Evolutionary conservation across 1,284 basidiomycete species (phyloP).

Genomic region (Austropuccinia psidii): DNA sequence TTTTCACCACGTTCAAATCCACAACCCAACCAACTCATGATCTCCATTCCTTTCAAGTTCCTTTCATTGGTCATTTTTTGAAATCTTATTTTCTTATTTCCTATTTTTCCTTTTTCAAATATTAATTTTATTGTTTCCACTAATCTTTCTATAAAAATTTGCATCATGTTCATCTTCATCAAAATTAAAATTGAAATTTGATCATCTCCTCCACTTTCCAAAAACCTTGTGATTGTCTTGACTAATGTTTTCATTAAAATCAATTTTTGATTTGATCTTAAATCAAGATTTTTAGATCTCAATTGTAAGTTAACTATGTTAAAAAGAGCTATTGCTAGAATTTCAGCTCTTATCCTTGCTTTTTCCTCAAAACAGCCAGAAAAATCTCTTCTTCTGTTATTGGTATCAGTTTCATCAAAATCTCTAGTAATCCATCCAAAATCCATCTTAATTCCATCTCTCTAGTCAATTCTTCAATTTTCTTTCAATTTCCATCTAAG

Average conservation of each 20-base stretch:
- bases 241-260: constrained; percentile 5
- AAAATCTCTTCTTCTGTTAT: constrained; percentile 34
- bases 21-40: constrained; percentile 23
- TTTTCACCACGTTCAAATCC: constrained; percentile 14
- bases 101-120: neutral
- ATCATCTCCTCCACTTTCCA: neutral
- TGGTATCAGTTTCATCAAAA: constrained; percentile 24
- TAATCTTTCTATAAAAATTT: constrained; percentile 18
- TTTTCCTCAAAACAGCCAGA: constrained; percentile 11
- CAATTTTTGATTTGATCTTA: neutral
- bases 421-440: constrained; percentile 9
- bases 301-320: constrained; percentile 16
- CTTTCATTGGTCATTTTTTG: too few relatives aligned
- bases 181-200: neutral
- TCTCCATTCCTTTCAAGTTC: neutral
- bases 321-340: constrained; percentile 14
- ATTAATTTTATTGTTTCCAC: constrained; percentile 21
- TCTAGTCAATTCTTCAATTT: neutral
- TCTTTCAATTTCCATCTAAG: constrained; percentile 4
- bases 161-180: neutral
- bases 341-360: neutral
- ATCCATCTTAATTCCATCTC: too few relatives aligned
- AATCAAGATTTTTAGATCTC: neutral
- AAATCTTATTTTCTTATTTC: too few relatives aligned
- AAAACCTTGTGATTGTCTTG: neutral